Percentiles rank a stretch among this genome's conserved stretches.
Evolutionary conservation across 805 yeast species (phyloP).

Genomic region (Saturnispora dispora): DNA sequence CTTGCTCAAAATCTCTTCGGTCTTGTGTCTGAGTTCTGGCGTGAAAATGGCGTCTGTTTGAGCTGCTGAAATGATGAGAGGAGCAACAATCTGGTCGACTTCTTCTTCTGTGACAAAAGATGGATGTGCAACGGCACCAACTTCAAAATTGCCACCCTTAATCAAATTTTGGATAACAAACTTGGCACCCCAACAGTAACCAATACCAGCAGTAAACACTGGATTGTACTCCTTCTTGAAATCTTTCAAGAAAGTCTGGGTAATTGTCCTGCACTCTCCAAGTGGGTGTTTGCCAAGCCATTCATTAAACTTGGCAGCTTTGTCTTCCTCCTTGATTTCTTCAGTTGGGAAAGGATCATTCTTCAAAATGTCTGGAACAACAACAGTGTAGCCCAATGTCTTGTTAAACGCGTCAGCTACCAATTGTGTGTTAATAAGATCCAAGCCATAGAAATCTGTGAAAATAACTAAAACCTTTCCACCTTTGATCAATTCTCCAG

Average conservation of each 20-base stretch:
- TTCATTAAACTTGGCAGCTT: conserved; percentile 15
- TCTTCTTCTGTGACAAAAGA: conserved; percentile 62
- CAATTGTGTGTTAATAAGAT: conserved; percentile 46
- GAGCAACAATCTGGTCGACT: conserved; percentile 47
- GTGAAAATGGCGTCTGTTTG: conserved; percentile 60
- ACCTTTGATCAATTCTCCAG: conserved; percentile 34
- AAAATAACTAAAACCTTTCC: conserved; percentile 49
- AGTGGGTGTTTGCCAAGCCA: conserved; percentile 39
- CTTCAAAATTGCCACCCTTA: conserved; percentile 32
- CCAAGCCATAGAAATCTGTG: conserved; percentile 64
- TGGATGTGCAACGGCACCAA: conserved; percentile 79
- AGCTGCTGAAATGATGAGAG: conserved; percentile 66
- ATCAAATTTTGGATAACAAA: conserved; percentile 46
- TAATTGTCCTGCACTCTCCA: conserved; percentile 40
- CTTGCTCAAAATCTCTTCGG: conserved; percentile 45
- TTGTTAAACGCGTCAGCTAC: conserved; percentile 59
- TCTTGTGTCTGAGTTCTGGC: conserved; percentile 48
- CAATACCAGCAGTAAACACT: conserved; percentile 52
- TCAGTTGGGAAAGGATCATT: conserved; percentile 38
- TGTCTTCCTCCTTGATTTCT: conserved; percentile 5
- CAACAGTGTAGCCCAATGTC: conserved; percentile 48
- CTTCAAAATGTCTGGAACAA: conserved; percentile 67
- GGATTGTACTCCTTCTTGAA: conserved; percentile 34
- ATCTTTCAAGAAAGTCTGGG: conserved; percentile 37
- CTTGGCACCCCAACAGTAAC: conserved; percentile 84